A percentile compares a stretch with the other conserved stretches of the same genome.
Conservation (phyloP, 2,329 filamentous ascomycete genomes). For the Aspergillus flavus region DNA sequence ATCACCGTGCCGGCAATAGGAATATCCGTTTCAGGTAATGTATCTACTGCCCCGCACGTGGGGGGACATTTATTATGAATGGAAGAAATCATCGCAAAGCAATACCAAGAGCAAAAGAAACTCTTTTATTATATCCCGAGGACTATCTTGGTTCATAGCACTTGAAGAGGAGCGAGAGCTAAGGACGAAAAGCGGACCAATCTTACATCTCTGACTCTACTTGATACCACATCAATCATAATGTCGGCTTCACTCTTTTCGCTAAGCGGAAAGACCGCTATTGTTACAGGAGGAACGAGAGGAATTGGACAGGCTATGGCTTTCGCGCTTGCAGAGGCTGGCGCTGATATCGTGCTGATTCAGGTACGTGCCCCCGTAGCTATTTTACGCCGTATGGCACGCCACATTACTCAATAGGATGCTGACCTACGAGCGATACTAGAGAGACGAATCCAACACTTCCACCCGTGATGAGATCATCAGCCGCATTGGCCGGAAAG, state of each 20-base stretch:
- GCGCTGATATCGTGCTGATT: conserved; percentile 49
- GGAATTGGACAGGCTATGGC: conserved; percentile 53
- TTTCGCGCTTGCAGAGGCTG: conserved; percentile 50
- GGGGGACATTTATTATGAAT: conserved; percentile 6
- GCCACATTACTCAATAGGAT: not conserved
- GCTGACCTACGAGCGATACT: conserved; percentile 6
- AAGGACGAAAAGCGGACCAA: not conserved
- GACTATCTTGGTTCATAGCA: too few species aligned
- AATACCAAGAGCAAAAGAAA: not conserved
- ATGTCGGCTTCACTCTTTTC: conserved; percentile 44
- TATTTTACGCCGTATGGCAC: not conserved
- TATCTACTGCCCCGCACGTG: conserved; percentile 8
- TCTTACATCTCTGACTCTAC: not conserved
- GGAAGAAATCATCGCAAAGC: not conserved
- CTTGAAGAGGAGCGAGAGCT: not conserved
- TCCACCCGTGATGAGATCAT: conserved; percentile 46
- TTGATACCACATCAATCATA: conserved; percentile 12
- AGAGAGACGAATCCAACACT: conserved; percentile 58
- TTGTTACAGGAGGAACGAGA: conserved; percentile 52
- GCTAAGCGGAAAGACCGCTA: conserved; percentile 45
- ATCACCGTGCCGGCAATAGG: conserved; percentile 18
- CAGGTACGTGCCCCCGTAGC: conserved; percentile 33
- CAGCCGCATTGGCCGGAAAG: conserved; percentile 42
- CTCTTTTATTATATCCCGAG: not conserved
- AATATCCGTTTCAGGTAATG: conserved; percentile 9